Base-by-base conservation (phyloP, 805 yeast species). In the Kazachstania bromeliacearum region DNA sequence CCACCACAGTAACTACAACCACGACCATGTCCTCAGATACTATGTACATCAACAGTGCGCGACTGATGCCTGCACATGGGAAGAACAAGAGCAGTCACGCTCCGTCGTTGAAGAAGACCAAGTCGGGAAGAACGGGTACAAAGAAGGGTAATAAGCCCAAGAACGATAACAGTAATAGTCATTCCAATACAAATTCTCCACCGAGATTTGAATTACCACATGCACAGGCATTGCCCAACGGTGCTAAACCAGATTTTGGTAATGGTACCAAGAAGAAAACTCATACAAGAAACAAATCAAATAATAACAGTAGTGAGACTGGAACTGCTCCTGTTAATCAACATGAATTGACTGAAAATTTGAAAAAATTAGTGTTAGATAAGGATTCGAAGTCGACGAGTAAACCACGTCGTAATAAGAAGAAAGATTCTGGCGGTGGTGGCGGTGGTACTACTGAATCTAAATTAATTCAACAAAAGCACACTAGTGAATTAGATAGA, bases 171-270 rank as follows among this genome's bases (percentile, higher is more conserved):
- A n/a, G n/a, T n/a, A n/a, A n/a, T n/a, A n/a, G n/a, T n/a, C n/a
- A n/a, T n/a, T 23, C 33, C 14, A 24, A 14, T 19, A 35, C 16
- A 19, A 27, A 31, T 5, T 18, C 36, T 9, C 13, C 21, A 16
- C 41, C 41, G 18, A 40, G 35, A 34, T 15, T 18, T 8, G 32
- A 19, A n/a, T 20, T 50, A 12, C 57, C 60, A n/a, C 38, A 41
- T 31, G 46, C 50, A 14, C 60, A 57, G 28, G 34, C 41, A 4
- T 38, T 57, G 16, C 60, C 60, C 7, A 55, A 57, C 30, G 62
- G 62, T 17, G 51, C 49, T 27, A 57, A 44, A 32, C 60, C 62
- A 14, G 45, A 55, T 43, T 55, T 57, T 43, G 62, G 62, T 6
- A 42, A 33, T 7, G 27, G 23, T 19, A 18, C 24, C 14, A 25